Percentiles rank a stretch among this genome's conserved stretches.
phyloP scores from a whole-genome alignment of 2,329 filamentous ascomycete genomes.

The Celoporthe dispersa region DNA sequence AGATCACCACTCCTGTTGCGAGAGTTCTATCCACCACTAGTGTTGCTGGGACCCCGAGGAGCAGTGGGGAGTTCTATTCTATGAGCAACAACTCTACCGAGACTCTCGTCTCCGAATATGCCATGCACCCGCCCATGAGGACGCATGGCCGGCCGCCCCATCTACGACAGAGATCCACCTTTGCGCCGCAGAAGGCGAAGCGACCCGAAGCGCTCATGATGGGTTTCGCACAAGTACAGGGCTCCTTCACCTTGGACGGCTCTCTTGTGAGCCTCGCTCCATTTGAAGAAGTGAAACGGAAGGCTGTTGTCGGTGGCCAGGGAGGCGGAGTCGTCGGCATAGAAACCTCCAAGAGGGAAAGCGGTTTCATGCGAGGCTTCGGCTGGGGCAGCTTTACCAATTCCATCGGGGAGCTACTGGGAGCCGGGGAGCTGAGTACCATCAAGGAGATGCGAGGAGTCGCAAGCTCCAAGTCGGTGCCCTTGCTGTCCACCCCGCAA shows the following conservation, averaged over 20 bases:
- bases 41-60: slow-evolving; percentile 78
- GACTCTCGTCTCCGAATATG: slow-evolving; percentile 88
- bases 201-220: slow-evolving; percentile 88
- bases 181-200: slow-evolving; percentile 49
- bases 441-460: slow-evolving; percentile 94
- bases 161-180: slow-evolving; percentile 51
- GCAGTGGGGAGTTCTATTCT: slow-evolving; percentile 93
- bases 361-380: slow-evolving; percentile 79
- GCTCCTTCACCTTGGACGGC: slow-evolving; percentile 88
- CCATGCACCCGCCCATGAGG: slow-evolving; percentile 54
- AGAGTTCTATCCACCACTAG: slow-evolving; percentile 80
- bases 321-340: slow-evolving; percentile 85
- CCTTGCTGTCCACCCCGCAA: slow-evolving; percentile 91
- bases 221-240: slow-evolving; percentile 94
- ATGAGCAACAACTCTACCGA: slow-evolving; percentile 94
- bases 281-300: slow-evolving; percentile 95
- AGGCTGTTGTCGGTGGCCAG: slow-evolving; percentile 85
- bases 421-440: slow-evolving; percentile 83
- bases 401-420: slow-evolving; percentile 86
- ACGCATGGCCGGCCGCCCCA: slow-evolving; percentile 47
- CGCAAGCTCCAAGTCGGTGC: slow-evolving; percentile 83
- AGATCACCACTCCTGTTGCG: slow-evolving; percentile 61
- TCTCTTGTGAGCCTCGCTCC: slow-evolving; percentile 86
- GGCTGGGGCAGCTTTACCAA: slow-evolving; percentile 89
- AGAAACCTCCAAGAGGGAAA: slow-evolving; percentile 73